Percentiles rank a stretch among this genome's conserved stretches.
These are phyloP conservation scores for Neurospora tetraspora DNA, from an alignment of 495 filamentous ascomycete genomes.

Conservation along the genomic window DNA sequence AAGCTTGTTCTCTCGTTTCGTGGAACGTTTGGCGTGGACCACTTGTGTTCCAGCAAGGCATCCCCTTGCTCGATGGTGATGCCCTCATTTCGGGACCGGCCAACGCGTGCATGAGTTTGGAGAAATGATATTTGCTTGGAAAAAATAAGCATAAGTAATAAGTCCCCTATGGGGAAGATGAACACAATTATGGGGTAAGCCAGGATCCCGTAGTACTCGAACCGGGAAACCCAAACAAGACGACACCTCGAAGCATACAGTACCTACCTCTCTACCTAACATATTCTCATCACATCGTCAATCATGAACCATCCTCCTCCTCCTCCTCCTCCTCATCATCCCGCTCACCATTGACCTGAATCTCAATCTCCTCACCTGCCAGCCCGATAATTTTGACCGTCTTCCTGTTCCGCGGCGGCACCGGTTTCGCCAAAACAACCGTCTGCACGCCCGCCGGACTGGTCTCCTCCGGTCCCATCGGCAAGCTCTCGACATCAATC, in stretches of 20 bases:
- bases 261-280: not conserved
- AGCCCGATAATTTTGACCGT: slow-evolving; percentile 10
- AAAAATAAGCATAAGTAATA: too few species aligned
- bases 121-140: not conserved
- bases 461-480: slow-evolving; percentile 65
- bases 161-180: too few species aligned
- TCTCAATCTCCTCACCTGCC: slow-evolving; percentile 9
- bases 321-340: not conserved
- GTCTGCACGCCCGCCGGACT: slow-evolving; percentile 73
- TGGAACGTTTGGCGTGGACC: not conserved
- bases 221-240: not conserved
- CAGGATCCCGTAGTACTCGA: not conserved
- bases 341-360: slow-evolving; percentile 1
- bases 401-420: slow-evolving; percentile 28
- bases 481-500: slow-evolving; percentile 66
- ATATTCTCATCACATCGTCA: not conserved
- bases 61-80: not conserved
- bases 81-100: not conserved
- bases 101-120: not conserved
- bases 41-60: not conserved
- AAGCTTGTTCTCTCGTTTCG: not conserved
- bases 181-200: not conserved
- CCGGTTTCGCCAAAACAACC: slow-evolving; percentile 59
- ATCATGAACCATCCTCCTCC: not conserved
- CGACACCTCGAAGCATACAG: not conserved